These are phyloP conservation scores for Blastomyces gilchristii DNA, from an alignment of 2,329 filamentous ascomycete genomes.

Conservation along the genomic window DNA sequence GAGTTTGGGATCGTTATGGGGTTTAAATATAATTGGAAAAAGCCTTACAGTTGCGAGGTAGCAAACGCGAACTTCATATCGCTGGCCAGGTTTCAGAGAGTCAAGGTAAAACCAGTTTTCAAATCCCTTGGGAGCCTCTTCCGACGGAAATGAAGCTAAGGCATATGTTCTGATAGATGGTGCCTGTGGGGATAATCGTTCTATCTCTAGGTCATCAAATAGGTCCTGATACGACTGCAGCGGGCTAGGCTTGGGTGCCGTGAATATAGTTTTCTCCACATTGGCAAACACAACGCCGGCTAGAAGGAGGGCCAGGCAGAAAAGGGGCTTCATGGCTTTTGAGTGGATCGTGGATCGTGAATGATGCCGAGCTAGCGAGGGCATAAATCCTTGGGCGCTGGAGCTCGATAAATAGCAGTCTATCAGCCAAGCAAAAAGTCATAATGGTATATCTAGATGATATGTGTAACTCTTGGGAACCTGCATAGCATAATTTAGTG, in stretches of 20 bases:
- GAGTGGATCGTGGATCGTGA: not conserved
- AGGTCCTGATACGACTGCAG: slow-evolving; percentile 48
- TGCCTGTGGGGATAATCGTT: slow-evolving; percentile 50
- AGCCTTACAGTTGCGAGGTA: slow-evolving; percentile 79
- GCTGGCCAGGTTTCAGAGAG: slow-evolving; percentile 55
- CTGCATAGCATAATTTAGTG: not conserved
- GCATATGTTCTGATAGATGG: slow-evolving; percentile 54
- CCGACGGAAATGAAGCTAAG: slow-evolving; percentile 56
- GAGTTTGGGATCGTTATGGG: not conserved
- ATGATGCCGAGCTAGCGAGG: slow-evolving; percentile 21
- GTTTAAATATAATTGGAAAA: not conserved
- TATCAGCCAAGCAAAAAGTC: not conserved
- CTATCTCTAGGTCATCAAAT: slow-evolving; percentile 53
- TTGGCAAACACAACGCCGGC: slow-evolving; percentile 48
- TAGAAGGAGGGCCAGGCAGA: slow-evolving; percentile 14
- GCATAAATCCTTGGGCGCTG: not conserved
- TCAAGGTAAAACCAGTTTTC: slow-evolving; percentile 73
- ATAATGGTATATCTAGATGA: not conserved
- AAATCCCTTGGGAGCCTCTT: slow-evolving; percentile 44
- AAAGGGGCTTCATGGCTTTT: not conserved
- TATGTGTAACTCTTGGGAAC: not conserved
- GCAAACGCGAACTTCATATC: slow-evolving; percentile 87
- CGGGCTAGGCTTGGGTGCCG: slow-evolving; percentile 52
- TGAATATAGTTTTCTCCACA: slow-evolving; percentile 84
- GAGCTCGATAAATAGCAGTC: not conserved